These are phyloP conservation scores for Beta vulgaris DNA, from an alignment of 148 eudicot genomes.

Conservation along the genomic window DNA sequence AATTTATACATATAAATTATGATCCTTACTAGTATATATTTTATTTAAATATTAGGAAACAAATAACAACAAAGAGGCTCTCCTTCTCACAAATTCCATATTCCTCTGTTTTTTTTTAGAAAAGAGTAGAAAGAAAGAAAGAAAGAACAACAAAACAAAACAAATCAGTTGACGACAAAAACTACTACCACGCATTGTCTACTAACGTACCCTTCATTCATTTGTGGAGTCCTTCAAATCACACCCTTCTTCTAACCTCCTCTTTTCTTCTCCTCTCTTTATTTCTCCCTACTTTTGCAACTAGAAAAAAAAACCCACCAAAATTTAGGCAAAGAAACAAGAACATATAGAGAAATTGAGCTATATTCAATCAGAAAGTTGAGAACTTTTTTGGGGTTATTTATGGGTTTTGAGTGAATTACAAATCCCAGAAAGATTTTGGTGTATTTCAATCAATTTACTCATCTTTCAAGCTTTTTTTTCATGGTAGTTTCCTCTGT, in stretches of 20 bases:
- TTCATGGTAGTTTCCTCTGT: constrained; percentile 29
- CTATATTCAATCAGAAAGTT: constrained; percentile 1
- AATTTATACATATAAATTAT: too few relatives aligned
- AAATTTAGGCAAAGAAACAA: constrained; percentile 5
- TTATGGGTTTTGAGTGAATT: constrained; percentile 58
- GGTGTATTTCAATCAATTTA: constrained; percentile 6
- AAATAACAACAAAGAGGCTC: constrained; percentile 33
- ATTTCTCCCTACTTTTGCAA: neutral
- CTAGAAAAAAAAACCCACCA: neutral
- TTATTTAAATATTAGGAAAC: too few relatives aligned
- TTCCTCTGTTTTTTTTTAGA: constrained; percentile 36
- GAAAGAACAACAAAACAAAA: constrained; percentile 33
- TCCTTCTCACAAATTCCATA: constrained; percentile 70
- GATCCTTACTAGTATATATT: too few relatives aligned
- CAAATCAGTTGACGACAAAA: constrained; percentile 63
- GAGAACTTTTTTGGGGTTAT: constrained; percentile 26
- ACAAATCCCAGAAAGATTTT: constrained; percentile 44
- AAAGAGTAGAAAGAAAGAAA: constrained; percentile 6
- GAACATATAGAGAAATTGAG: neutral
- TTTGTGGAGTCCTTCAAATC: constrained; percentile 35
- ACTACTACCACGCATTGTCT: constrained; percentile 53
- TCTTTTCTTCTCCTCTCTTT: neutral
- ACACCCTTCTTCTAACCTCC: constrained; percentile 10
- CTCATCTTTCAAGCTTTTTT: constrained; percentile 7
- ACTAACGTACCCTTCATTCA: constrained; percentile 27